These are phyloP conservation scores for Erigeron canadensis DNA, from an alignment of 129 eudicot genomes.

Conservation along the genomic window DNA sequence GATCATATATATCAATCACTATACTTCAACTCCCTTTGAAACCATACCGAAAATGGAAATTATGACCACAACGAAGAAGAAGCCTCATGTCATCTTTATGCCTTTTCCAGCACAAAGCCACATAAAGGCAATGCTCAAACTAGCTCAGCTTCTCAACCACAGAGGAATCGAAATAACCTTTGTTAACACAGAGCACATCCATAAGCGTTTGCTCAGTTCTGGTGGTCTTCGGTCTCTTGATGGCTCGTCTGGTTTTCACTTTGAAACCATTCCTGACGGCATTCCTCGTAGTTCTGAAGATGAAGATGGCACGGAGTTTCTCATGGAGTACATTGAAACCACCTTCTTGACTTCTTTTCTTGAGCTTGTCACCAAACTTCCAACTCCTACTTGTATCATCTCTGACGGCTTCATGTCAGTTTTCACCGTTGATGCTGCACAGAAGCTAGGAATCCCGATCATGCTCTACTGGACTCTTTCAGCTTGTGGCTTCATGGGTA, in stretches of 20 bases:
- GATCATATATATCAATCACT: neutral
- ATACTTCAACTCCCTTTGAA: neutral
- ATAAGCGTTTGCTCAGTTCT: constrained; percentile 53
- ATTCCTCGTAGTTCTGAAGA: constrained; percentile 27
- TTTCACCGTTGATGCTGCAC: constrained; percentile 28
- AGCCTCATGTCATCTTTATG: constrained; percentile 3
- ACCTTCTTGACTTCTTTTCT: constrained; percentile 8
- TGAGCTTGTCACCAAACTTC: constrained; percentile 19
- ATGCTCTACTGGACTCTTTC: constrained; percentile 27
- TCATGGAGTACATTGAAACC: neutral
- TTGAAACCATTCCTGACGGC: constrained; percentile 55
- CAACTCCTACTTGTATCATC: constrained; percentile 19
- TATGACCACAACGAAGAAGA: neutral
- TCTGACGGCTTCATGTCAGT: constrained; percentile 25
- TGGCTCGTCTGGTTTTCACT: constrained; percentile 50
- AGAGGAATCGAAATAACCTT: constrained; percentile 26
- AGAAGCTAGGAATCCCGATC: constrained; percentile 27
- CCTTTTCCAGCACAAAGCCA: constrained; percentile 25
- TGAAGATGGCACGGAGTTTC: neutral
- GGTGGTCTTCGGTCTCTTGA: constrained; percentile 41
- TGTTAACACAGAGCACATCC: constrained; percentile 29
- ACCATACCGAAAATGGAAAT: neutral
- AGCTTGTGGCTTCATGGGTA: constrained; percentile 34
- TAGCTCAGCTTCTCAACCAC: constrained; percentile 22
- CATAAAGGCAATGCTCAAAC: constrained; percentile 27